These are phyloP conservation scores for Cardiospermum halicacabum DNA, from an alignment of 345 rosid genomes.

Conservation along the genomic window DNA sequence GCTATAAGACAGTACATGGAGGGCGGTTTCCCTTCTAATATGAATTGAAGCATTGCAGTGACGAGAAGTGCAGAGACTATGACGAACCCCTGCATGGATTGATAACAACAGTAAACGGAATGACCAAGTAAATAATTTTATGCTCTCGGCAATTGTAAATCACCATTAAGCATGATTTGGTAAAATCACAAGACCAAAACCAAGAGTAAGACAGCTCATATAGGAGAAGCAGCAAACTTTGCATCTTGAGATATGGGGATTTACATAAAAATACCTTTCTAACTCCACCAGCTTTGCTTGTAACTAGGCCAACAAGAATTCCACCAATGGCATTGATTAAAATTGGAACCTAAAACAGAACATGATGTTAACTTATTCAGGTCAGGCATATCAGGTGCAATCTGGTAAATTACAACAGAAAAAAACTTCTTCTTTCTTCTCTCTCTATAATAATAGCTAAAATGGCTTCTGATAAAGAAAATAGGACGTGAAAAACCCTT, in stretches of 20 bases:
- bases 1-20: conserved; percentile 66
- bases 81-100: conserved; percentile 74
- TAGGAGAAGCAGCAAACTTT: background rate
- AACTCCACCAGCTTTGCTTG: conserved; percentile 95
- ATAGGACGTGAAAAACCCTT: background rate
- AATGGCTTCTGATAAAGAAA: background rate
- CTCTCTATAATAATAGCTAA: background rate
- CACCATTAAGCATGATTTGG: background rate
- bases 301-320: conserved; percentile 91
- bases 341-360: conserved; percentile 65
- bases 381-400: background rate
- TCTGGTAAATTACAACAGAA: background rate
- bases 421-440: background rate
- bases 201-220: background rate
- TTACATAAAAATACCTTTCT: conserved; percentile 56
- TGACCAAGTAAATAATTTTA: background rate
- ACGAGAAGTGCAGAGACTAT: conserved; percentile 92
- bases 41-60: conserved; percentile 82
- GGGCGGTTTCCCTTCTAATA: conserved; percentile 90
- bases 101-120: background rate
- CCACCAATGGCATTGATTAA: conserved; percentile 83
- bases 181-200: background rate
- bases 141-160: background rate
- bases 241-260: background rate
- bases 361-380: background rate